Percentiles rank a stretch among this genome's conserved stretches.
Conservation (phyloP, 768 basidiomycete species). For the Vararia minispora region DNA sequence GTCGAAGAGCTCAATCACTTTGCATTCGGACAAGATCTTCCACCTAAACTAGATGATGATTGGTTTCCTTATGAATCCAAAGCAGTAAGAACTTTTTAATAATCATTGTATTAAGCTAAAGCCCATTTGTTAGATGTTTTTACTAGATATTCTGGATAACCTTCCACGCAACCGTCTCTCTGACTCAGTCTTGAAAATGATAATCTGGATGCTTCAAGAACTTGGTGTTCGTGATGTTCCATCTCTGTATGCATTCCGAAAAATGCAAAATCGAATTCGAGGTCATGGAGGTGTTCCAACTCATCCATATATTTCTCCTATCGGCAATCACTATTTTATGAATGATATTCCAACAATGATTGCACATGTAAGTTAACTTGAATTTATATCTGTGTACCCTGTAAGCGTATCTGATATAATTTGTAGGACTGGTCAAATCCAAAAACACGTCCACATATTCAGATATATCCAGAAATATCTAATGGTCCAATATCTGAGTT, state of each 20-base stretch:
- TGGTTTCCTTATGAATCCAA: too few species aligned
- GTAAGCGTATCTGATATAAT: neutral
- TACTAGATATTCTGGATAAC: constrained; percentile 16
- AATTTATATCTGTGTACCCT: too few species aligned
- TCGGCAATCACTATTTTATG: neutral
- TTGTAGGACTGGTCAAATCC: constrained; percentile 14
- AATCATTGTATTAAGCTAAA: too few species aligned
- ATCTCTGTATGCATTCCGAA: constrained; percentile 9
- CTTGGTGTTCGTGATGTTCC: constrained; percentile 15
- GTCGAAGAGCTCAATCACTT: too few species aligned
- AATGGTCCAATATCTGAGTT: constrained; percentile 9
- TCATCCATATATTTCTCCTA: neutral
- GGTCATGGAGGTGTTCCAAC: neutral
- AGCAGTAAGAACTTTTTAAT: too few species aligned
- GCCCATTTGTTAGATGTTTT: constrained; percentile 15
- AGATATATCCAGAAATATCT: constrained; percentile 10
- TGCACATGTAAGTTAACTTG: neutral
- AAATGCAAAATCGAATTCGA: neutral
- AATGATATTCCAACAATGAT: neutral
- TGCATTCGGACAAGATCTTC: too few species aligned
- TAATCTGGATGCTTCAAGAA: constrained; percentile 16
- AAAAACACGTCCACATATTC: constrained; percentile 5
- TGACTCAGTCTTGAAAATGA: constrained; percentile 6
- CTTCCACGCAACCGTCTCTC: constrained; percentile 15
- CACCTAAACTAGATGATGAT: too few species aligned